A percentile compares a stretch with the other conserved stretches of the same genome.
Evolutionary conservation across 2,329 filamentous ascomycete genomes (phyloP).

Genomic region (Helminthosporium solani): DNA sequence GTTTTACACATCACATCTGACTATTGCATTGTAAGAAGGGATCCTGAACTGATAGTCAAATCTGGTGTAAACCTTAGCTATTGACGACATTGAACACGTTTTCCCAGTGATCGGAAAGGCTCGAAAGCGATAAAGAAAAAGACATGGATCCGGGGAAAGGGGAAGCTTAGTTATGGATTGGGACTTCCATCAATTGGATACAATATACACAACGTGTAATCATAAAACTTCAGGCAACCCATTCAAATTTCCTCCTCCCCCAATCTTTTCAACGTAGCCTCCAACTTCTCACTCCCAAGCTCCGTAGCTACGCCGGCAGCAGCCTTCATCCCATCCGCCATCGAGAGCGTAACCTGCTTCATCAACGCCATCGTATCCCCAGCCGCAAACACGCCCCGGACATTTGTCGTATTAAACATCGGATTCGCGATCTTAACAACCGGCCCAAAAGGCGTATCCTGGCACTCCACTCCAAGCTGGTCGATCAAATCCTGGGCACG

Average conservation of each 20-base stretch:
- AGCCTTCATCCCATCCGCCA: conserved; percentile 33
- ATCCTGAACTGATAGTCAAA: too few relatives aligned
- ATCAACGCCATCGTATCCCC: conserved; percentile 49
- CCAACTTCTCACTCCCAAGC: conserved; percentile 22
- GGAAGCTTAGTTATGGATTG: too few relatives aligned
- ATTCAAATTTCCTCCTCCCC: conserved; percentile 7
- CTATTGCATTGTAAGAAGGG: too few relatives aligned
- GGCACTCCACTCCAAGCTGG: conserved; percentile 38
- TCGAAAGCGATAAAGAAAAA: background rate
- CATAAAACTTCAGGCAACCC: background rate
- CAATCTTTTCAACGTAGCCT: conserved; percentile 14
- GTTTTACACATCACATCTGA: too few relatives aligned
- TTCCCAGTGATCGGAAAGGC: too few relatives aligned
- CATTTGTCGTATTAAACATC: conserved; percentile 53
- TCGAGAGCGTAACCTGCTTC: conserved; percentile 35
- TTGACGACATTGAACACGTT: too few relatives aligned
- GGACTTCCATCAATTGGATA: too few relatives aligned
- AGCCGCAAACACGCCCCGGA: conserved; percentile 55
- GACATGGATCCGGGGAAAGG: background rate
- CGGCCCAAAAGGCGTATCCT: conserved; percentile 43
- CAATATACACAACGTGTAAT: background rate
- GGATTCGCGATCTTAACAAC: conserved; percentile 44
- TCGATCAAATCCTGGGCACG: conserved; percentile 32
- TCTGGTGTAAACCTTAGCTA: too few relatives aligned
- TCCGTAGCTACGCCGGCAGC: conserved; percentile 27